phyloP scores from a whole-genome alignment of 2,329 filamentous ascomycete genomes.

The Pyrenochaeta sp. region DNA sequence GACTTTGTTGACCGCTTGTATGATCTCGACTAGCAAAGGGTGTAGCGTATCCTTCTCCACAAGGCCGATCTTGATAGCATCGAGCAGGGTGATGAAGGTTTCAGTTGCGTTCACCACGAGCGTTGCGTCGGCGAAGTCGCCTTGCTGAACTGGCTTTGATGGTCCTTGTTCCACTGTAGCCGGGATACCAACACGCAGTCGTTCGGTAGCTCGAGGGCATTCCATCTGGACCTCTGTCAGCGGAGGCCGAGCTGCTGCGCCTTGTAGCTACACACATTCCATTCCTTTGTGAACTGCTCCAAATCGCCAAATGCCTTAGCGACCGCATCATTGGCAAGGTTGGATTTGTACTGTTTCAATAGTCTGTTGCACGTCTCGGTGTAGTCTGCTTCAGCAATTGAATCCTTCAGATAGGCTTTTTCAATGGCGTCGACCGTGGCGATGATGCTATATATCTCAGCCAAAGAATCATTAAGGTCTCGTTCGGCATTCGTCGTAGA shows the following conservation, averaged over 20 bases:
- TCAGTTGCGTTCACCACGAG: slow-evolving; percentile 92
- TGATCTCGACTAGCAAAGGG: slow-evolving; percentile 91
- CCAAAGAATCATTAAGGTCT: slow-evolving; percentile 93
- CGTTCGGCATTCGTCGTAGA: slow-evolving; percentile 86
- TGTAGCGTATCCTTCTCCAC: slow-evolving; percentile 97
- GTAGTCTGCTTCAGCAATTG: slow-evolving; percentile 89
- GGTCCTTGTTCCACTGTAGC: slow-evolving; percentile 74
- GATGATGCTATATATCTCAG: slow-evolving; percentile 97
- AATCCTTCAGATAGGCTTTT: slow-evolving; percentile 96
- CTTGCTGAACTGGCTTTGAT: slow-evolving; percentile 50
- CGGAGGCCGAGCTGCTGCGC: neutral
- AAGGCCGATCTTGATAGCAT: slow-evolving; percentile 90
- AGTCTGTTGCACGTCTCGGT: slow-evolving; percentile 95
- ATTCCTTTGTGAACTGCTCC: slow-evolving; percentile 89
- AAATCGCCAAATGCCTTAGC: slow-evolving; percentile 85
- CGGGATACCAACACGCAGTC: slow-evolving; percentile 89
- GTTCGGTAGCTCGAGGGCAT: slow-evolving; percentile 91
- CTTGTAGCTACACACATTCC: slow-evolving; percentile 74
- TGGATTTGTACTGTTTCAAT: slow-evolving; percentile 95
- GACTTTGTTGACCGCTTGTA: slow-evolving; percentile 96
- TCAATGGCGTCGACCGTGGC: slow-evolving; percentile 94
- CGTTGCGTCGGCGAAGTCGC: slow-evolving; percentile 60
- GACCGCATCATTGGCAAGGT: slow-evolving; percentile 90
- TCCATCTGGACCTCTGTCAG: slow-evolving; percentile 71
- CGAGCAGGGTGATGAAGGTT: slow-evolving; percentile 97